These are phyloP conservation scores for Santalum album DNA, from an alignment of 164 flowering plant genomes.

Conservation along the genomic window DNA sequence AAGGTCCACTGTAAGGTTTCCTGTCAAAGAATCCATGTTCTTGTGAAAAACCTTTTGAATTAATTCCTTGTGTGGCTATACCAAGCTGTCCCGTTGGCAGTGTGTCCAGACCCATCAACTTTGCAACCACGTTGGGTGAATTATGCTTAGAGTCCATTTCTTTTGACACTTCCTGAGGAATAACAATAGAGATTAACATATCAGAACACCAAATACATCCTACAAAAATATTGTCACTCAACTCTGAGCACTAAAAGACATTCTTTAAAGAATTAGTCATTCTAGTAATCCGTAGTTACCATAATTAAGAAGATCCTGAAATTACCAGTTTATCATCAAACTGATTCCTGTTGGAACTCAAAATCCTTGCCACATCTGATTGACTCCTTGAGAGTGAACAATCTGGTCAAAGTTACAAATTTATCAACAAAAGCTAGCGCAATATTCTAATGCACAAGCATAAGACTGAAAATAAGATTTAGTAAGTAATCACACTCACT, in stretches of 20 bases:
- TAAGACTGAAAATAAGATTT: too few relatives aligned
- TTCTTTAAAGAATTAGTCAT: neutral
- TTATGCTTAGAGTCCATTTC: conserved; percentile 50
- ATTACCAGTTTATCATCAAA: conserved; percentile 55
- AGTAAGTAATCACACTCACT: too few relatives aligned
- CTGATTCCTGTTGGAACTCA: conserved; percentile 30
- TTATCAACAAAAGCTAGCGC: neutral
- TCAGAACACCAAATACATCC: too few relatives aligned
- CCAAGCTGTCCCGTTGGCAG: conserved; percentile 47
- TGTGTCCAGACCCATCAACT: conserved; percentile 92
- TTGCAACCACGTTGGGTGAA: conserved; percentile 83
- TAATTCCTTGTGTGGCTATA: conserved; percentile 30
- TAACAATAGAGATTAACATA: conserved; percentile 6
- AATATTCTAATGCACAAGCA: too few relatives aligned
- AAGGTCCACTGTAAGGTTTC: neutral
- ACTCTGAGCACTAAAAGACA: neutral
- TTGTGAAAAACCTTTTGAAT: conserved; percentile 27
- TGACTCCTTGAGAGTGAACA: conserved; percentile 10
- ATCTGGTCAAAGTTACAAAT: conserved; percentile 22
- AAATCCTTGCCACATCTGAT: neutral
- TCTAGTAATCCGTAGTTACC: neutral
- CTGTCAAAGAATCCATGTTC: neutral
- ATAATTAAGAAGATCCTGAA: neutral
- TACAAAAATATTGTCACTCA: conserved; percentile 5
- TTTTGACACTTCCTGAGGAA: conserved; percentile 74